Evolutionary conservation across 2,329 filamentous ascomycete genomes (phyloP).

Genomic region (Ceratocystis eucalypticola): DNA sequence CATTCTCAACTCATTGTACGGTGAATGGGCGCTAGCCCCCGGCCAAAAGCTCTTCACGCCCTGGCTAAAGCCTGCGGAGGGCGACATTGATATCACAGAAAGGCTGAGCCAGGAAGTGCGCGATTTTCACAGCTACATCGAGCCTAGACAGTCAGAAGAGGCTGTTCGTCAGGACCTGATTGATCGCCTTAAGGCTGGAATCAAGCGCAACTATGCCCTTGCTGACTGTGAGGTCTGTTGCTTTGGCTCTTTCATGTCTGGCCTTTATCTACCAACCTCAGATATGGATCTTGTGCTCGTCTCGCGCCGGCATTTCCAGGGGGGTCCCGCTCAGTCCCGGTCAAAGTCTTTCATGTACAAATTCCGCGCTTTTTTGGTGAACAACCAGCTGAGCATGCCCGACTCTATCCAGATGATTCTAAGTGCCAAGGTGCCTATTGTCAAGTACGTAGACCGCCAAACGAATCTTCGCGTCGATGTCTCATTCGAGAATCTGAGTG

Average conservation of each 20-base stretch:
- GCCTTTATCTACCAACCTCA: conserved; percentile 54
- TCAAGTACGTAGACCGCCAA: conserved; percentile 72
- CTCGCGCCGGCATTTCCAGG: conserved; percentile 41
- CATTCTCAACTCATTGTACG: conserved; percentile 36
- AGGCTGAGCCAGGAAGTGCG: conserved; percentile 72
- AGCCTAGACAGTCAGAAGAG: conserved; percentile 64
- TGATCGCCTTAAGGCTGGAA: conserved; percentile 46
- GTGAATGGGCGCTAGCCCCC: conserved; percentile 37
- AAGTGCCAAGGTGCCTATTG: conserved; percentile 71
- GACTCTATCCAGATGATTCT: conserved; percentile 54
- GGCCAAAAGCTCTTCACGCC: conserved; percentile 27
- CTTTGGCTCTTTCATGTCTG: conserved; percentile 92
- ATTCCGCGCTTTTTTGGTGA: conserved; percentile 47
- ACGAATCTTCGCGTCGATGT: conserved; percentile 81
- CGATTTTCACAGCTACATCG: conserved; percentile 78
- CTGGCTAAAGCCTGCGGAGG: conserved; percentile 38
- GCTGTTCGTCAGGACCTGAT: conserved; percentile 60
- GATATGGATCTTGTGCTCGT: conserved; percentile 91
- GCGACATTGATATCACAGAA: conserved; percentile 4
- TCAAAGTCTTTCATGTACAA: conserved; percentile 45
- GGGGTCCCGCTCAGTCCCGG: conserved; percentile 36
- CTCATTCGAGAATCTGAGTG: conserved; percentile 84
- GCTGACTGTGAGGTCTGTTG: conserved; percentile 50
- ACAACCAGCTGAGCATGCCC: conserved; percentile 41
- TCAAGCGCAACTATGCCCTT: conserved; percentile 42